These are phyloP conservation scores for Zygotorulaspora florentina DNA, from an alignment of 805 yeast species.

Conservation along the genomic window DNA sequence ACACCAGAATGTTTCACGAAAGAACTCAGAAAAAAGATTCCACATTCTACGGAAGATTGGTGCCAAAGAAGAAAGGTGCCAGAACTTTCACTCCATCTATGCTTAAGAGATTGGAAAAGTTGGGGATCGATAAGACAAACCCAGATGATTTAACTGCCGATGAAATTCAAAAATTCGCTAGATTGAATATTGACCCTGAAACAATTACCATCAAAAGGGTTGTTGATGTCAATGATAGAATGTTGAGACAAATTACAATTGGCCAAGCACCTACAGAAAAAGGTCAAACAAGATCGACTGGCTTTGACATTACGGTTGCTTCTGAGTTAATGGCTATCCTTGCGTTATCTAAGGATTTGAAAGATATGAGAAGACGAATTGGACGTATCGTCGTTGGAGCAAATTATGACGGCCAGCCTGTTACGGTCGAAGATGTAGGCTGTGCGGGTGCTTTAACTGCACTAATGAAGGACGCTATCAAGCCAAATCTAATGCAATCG, in stretches of 20 bases:
- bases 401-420: conserved; percentile 66
- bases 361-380: conserved; percentile 81
- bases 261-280: conserved; percentile 94
- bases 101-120: conserved; percentile 66
- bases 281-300: conserved; percentile 78
- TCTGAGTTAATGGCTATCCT: conserved; percentile 94
- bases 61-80: conserved; percentile 77
- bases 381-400: conserved; percentile 90
- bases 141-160: conserved; percentile 77
- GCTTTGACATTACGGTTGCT: conserved; percentile 95
- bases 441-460: conserved; percentile 96
- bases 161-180: conserved; percentile 69
- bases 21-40: conserved; percentile 70
- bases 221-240: conserved; percentile 90
- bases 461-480: conserved; percentile 89
- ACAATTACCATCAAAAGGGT: conserved; percentile 91
- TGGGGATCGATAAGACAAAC: conserved; percentile 77
- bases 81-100: conserved; percentile 77
- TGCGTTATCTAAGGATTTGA: conserved; percentile 72
- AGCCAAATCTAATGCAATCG: conserved; percentile 96
- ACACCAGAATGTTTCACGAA: conserved; percentile 96
- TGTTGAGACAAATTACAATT: conserved; percentile 80
- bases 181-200: conserved; percentile 83
- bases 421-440: conserved; percentile 92
- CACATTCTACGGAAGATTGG: conserved; percentile 78